Evolutionary conservation across 2,329 filamentous ascomycete genomes (phyloP), one percentile per base, ranked within the genome.

Genomic region (Hypomyces rosellus): DNA sequence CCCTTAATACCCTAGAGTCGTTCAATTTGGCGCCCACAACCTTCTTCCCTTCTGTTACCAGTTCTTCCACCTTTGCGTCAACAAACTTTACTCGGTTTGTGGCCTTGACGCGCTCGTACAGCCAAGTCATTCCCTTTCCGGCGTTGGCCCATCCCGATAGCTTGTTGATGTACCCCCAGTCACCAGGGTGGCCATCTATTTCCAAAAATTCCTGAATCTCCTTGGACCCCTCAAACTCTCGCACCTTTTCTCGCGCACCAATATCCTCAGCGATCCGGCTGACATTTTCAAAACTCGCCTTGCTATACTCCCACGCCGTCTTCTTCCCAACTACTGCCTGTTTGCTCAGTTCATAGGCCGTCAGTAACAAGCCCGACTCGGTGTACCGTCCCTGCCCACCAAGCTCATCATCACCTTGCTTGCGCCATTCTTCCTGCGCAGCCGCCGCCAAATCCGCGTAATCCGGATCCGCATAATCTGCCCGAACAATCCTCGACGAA

Each of bases 61-160:
- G 68, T 40, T 69, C 64, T 40, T 66, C 54, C 3, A 75, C 78
- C 15, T 71, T 72, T 22, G 72, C 80, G 45, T 73, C 72, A 25
- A 81, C 65, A 57, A 84, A 84, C 2, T 58, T 61, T 18, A 86
- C 77, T 47, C 82, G 74, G 9, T 75, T 73, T 7, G 78, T 76
- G 8, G 69, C 73, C 36, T 75, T 72, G 20, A 83, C 78, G 48
- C 74, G 69, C 40, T 72, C 62, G 51, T 80, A 75, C 14, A 88
- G 65, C 75, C 80, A 87, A 41, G 73, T 66, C 82, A 92, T 88
- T 13, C 77, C 80, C 42, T 76, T 78, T 54, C 84, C 84, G 0
- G 89, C 88, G 63, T 95, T 79, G 2, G 86, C 88, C 89, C 89
- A 95, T 5, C 89, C 89, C 37, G 84, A 86, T 25, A 76, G 74